Evolutionary conservation across 176 grass and related monocot species (phyloP), one percentile per base, ranked within the genome.

Genomic region (Oryza brachyantha): DNA sequence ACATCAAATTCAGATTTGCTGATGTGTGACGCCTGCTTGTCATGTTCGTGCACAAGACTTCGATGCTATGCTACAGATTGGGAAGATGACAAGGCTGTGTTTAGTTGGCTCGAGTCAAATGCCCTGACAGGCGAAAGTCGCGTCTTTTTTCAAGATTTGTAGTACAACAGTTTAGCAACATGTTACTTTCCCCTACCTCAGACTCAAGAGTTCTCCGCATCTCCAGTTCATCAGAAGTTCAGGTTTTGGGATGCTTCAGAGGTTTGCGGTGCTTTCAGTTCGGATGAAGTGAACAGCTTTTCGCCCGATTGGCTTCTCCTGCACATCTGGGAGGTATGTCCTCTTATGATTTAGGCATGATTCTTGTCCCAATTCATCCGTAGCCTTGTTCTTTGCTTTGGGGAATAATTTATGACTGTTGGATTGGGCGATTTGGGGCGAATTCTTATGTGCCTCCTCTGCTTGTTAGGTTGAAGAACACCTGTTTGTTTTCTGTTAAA

Each of bases 261-360:
- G 29, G 13, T 28, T 38, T 66, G 22, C n/a, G 12, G 36, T 22
- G 29, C 10, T 67, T 17, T 22, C 5, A 19, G 1, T 45, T 35
- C 27, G 37, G 58, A 31, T 43, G 55, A 58, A n/a, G 19, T 40
- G 38, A 64, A 14, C 2, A 25, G 7, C 13, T 88, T 13, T 55
- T 60, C 12, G 32, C 55, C 48, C 24, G 36, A 25, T 68, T 32
- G 17, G 5, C 16, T 29, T 50, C 10, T 24, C 17, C 48, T 46
- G 11, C 3, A 39, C 39, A 9, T 66, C 62, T 12, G 0, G 66
- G 75, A 73, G 87, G 77, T 85, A 85, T 70, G 77, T 31, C 50
- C 28, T 8, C 13, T 61, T 39, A 3, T 55, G 76, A 5, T 43
- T 9, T 66, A 36, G 10, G 3, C 42, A 9, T 37, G 28, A 27